These are phyloP conservation scores for Crithidia brevicula DNA, from an alignment of 208 protist genomes.

Conservation along the genomic window DNA sequence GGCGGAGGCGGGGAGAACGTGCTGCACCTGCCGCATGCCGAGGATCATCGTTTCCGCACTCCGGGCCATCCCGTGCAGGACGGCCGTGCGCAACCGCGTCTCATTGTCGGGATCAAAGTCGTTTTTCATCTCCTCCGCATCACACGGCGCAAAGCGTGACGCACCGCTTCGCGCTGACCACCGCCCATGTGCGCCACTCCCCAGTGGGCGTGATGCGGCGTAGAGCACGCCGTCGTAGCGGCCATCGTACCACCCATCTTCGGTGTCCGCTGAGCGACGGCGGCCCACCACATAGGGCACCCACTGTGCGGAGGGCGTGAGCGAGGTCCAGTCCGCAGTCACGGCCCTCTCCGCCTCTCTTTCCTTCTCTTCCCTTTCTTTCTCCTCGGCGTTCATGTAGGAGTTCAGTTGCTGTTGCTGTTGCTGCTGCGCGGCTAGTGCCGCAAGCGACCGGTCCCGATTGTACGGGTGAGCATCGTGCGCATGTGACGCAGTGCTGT, in stretches of 20 bases:
- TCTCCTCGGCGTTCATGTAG: conserved; percentile 3
- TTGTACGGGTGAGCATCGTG: conserved; percentile 3
- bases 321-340: background rate
- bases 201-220: background rate
- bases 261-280: background rate
- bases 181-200: no score
- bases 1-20: conserved; percentile 2
- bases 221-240: conserved; percentile 15
- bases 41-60: conserved; percentile 24
- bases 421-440: background rate
- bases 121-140: background rate
- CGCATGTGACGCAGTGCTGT: background rate
- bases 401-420: background rate
- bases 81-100: conserved; percentile 12
- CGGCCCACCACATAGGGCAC: conserved; percentile 11
- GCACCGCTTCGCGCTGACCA: background rate
- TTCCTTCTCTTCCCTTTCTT: background rate
- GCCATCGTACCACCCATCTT: background rate
- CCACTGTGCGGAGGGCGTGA: conserved; percentile 19
- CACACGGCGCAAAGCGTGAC: background rate
- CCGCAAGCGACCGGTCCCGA: background rate
- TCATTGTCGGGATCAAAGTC: conserved; percentile 3
- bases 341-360: background rate
- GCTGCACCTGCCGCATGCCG: conserved; percentile 29
- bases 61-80: conserved; percentile 20